Conservation (phyloP, 2,329 filamentous ascomycete genomes). For the Stagonosporopsis chrysanthemi region DNA sequence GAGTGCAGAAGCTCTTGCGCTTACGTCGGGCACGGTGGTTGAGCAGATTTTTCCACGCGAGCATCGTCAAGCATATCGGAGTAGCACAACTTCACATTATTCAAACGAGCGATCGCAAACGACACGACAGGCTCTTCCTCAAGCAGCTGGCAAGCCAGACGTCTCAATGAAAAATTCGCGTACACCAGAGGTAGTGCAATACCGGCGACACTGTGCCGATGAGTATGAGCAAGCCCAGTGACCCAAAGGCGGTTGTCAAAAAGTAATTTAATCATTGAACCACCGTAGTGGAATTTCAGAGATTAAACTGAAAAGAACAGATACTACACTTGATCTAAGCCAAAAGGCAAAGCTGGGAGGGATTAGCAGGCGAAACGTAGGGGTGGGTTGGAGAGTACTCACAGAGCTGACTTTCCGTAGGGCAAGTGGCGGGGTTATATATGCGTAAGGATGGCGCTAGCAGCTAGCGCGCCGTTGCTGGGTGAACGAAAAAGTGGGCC, state of each 20-base stretch:
- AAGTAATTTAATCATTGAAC: constrained; percentile 13
- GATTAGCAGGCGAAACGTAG: no score
- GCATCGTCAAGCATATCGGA: background rate
- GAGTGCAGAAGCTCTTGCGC: background rate
- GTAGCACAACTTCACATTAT: background rate
- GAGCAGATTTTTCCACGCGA: background rate
- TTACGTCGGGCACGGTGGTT: background rate
- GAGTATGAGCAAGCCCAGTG: constrained; percentile 25
- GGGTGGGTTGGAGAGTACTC: no score
- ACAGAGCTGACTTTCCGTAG: no score
- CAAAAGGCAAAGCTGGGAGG: constrained; percentile 22
- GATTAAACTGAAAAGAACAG: constrained; percentile 20
- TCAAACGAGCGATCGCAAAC: background rate
- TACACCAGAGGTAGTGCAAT: constrained; percentile 32
- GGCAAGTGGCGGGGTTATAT: no score
- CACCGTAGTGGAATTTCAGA: constrained; percentile 10
- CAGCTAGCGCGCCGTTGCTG: background rate
- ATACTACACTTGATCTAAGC: constrained; percentile 24
- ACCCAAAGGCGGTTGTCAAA: constrained; percentile 22
- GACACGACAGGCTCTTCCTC: background rate
- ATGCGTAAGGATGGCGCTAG: background rate
- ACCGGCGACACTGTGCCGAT: constrained; percentile 31
- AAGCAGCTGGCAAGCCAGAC: constrained; percentile 11
- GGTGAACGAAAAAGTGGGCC: no score
- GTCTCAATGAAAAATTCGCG: constrained; percentile 63